phyloP scores from a whole-genome alignment of 768 basidiomycete genomes.

The Inosperma sp. region DNA sequence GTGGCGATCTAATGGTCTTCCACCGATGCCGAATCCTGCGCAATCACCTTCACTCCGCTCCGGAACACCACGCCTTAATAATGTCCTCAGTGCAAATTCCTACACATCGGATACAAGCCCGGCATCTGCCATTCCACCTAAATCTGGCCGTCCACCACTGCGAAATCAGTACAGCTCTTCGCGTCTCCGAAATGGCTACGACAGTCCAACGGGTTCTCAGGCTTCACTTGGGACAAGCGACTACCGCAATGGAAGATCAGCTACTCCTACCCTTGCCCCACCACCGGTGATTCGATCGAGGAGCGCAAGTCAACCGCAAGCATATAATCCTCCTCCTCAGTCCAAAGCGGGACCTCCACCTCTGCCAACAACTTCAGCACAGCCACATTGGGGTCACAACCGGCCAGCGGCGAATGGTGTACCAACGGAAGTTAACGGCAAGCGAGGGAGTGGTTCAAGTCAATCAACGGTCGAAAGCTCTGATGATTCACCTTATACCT shows the following conservation, averaged over 20 bases:
- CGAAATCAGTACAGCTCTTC: slow-evolving; percentile 71
- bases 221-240: slow-evolving; percentile 3
- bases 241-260: slow-evolving; percentile 17
- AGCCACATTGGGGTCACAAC: slow-evolving; percentile 18
- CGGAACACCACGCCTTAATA: slow-evolving; percentile 44
- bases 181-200: slow-evolving; percentile 50
- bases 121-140: slow-evolving; percentile 27
- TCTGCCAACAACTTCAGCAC: slow-evolving; percentile 30
- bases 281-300: slow-evolving; percentile 54
- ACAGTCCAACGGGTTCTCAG: slow-evolving; percentile 27
- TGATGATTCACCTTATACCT: slow-evolving; percentile 79
- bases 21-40: slow-evolving; percentile 31
- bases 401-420: slow-evolving; percentile 18
- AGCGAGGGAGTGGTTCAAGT: slow-evolving; percentile 82
- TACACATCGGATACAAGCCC: slow-evolving; percentile 46
- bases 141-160: slow-evolving; percentile 42
- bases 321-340: slow-evolving; percentile 58
- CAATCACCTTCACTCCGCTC: slow-evolving; percentile 34
- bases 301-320: slow-evolving; percentile 75
- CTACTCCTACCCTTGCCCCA: slow-evolving; percentile 33
- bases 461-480: slow-evolving; percentile 79
- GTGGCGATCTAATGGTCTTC: slow-evolving; percentile 53
- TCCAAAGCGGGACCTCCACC: slow-evolving; percentile 53
- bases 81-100: slow-evolving; percentile 39
- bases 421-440: slow-evolving; percentile 44